Evolutionary conservation across 345 rosid species (phyloP), one percentile per base, ranked within the genome.

Genomic region (Gossypium longicalyx): DNA sequence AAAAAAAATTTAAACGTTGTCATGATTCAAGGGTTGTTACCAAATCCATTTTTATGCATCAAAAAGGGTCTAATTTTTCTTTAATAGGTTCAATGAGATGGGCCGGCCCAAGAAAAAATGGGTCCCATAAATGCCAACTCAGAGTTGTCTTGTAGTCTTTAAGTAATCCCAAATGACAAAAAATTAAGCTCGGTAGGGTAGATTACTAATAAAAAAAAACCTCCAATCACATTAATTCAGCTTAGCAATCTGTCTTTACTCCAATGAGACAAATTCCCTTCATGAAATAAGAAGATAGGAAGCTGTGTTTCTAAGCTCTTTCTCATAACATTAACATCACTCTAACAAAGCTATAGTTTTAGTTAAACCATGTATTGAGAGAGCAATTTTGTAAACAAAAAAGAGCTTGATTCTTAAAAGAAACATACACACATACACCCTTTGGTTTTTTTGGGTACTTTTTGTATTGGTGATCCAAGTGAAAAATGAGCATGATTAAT

Each of bases 91-190:
- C 78, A 60, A 45, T 49, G 58, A 77, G 65, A 38, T 59, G 79
- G 84, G 86, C 82, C 91, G 83, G 87, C 86, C 80, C 86, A 58
- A 53, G 64, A 54, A 7, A 56, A 3, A 71, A 73, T 71, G 78
- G 82, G 52, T 53, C 80, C 78, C 45, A 17, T 9, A 7, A 54
- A 53, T 38, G 68, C 15, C 60, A 57, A 25, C 57, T 19, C 7
- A 67, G 27, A 64, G 56, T 11, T 85, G 88, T 85, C 86, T 23
- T 76, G 27, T 75, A 34, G 74, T 56, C 1, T 60, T 41, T 20
- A 66, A 25, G 77, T 9, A 20, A 41, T 13, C 22, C 49, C 25
- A 78, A 51, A 65, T 45, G 84, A 83, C 88, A 83, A 78, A 77
- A 83, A 78, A 75, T 67, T 41, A 52, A 71, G 63, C 77, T 22